These are phyloP conservation scores for Eurotiales sp. DNA, from an alignment of 2,329 filamentous ascomycete species.

Conservation along the genomic window DNA sequence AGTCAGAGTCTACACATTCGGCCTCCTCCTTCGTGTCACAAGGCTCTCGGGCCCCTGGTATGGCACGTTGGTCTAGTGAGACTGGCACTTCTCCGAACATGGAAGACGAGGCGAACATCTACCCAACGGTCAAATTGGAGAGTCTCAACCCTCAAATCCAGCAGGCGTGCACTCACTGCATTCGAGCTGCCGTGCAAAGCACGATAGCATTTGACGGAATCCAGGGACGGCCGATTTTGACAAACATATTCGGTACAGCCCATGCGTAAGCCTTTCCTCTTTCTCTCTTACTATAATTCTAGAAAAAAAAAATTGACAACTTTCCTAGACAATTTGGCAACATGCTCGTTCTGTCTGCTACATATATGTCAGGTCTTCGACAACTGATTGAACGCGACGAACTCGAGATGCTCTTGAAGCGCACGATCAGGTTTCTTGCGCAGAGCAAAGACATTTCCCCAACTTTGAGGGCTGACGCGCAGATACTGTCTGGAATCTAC, in stretches of 20 bases:
- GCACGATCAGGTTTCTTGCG: constrained; percentile 73
- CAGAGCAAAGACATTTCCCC: constrained; percentile 69
- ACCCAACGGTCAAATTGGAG: constrained; percentile 26
- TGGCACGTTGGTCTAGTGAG: constrained; percentile 32
- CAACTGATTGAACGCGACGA: constrained; percentile 54
- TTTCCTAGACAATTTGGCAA: constrained; percentile 91
- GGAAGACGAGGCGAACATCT: constrained; percentile 1
- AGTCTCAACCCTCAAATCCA: constrained; percentile 48
- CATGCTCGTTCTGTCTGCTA: constrained; percentile 81
- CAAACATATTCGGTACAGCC: constrained; percentile 93
- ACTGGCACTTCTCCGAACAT: constrained; percentile 28
- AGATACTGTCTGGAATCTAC: constrained; percentile 61
- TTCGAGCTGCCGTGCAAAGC: constrained; percentile 75
- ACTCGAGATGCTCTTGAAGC: constrained; percentile 60
- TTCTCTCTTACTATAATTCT: background rate
- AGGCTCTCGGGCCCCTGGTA: constrained; percentile 25
- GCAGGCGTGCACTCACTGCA: constrained; percentile 57
- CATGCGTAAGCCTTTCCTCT: constrained; percentile 71
- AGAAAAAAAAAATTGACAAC: background rate
- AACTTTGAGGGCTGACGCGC: constrained; percentile 68
- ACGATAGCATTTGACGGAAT: constrained; percentile 74
- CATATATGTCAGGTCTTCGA: constrained; percentile 64
- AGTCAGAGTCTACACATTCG: constrained; percentile 27
- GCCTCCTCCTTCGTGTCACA: constrained; percentile 34
- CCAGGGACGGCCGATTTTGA: constrained; percentile 69